phyloP scores from a whole-genome alignment of 2,329 filamentous ascomycete genomes.

The Aspergillus persii region DNA sequence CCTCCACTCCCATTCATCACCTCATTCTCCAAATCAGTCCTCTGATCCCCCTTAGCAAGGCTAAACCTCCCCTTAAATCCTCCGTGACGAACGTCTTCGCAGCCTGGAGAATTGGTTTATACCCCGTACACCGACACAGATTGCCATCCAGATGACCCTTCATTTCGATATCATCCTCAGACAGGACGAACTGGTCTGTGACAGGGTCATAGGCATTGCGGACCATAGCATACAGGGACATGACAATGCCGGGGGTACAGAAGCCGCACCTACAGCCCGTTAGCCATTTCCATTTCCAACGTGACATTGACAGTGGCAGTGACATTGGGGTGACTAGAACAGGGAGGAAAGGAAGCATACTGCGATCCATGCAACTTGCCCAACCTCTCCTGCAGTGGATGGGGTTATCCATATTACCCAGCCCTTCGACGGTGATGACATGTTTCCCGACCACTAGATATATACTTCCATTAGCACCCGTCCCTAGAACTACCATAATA shows the following conservation, averaged over 20 bases:
- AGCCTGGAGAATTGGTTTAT: slow-evolving; percentile 80
- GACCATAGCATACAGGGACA: slow-evolving; percentile 43
- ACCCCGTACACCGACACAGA: slow-evolving; percentile 82
- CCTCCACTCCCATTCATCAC: background rate
- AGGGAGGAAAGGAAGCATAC: background rate
- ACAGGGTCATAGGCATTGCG: slow-evolving; percentile 68
- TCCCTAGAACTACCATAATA: no score
- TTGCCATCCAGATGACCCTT: slow-evolving; percentile 77
- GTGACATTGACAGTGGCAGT: background rate
- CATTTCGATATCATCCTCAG: slow-evolving; percentile 70
- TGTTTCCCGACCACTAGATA: slow-evolving; percentile 75
- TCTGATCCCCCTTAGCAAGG: no score
- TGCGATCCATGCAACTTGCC: slow-evolving; percentile 85
- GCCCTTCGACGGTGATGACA: slow-evolving; percentile 88
- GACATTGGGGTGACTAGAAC: background rate
- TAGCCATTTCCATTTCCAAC: no score
- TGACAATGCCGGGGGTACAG: slow-evolving; percentile 88
- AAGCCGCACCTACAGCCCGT: slow-evolving; percentile 60
- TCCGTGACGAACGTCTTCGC: slow-evolving; percentile 69
- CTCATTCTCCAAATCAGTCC: background rate
- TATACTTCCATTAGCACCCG: background rate
- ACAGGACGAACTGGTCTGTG: slow-evolving; percentile 70
- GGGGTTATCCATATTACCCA: slow-evolving; percentile 77
- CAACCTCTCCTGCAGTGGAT: slow-evolving; percentile 80
- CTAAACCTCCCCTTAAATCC: slow-evolving; percentile 51